Base-by-base conservation (phyloP, 345 rosid genomes). In the Jatropha curcas region DNA sequence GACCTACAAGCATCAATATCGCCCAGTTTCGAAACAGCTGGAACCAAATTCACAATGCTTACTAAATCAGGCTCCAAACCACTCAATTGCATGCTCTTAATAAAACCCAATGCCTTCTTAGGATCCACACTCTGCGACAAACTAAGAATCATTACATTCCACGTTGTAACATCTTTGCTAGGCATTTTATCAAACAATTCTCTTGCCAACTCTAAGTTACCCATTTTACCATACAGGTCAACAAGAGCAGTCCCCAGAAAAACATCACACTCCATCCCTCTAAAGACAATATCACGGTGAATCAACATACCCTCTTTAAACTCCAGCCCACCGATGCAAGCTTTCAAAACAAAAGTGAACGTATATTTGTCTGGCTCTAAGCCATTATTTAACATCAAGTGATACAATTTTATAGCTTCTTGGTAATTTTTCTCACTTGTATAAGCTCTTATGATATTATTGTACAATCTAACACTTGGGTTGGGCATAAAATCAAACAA, bases 341-440 rank as follows among this genome's bases (percentile, higher is more conserved):
- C 92, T 48, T 86, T 89, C 84, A 89, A 85, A 74, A 79, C 92
- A 74, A 86, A 89, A 55, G 86, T 81, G 75, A 86, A 82, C 70
- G 89, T 89, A 75, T 79, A 83, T 64, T 85, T 85, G 61, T 89
- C 88, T 9, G 90, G 90, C 37, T 70, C 82, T 6, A 89, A 53
- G 67, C 86, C 70, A 53, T 73, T 63, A 70, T 63, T 35, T 59
- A 67, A 70, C 90, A 89, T 83, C 52, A 46, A 60, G 3, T 45
- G 67, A 52, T 86, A 87, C 67, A 89, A 37, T 30, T 58, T 51
- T 34, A 89, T 77, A 65, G 86, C 92, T 67, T 79, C 85, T 45
- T 71, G 69, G 79, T 82, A 67, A 0, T 71, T 63, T 65, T 80
- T 76, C 7, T 75, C 75, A 61, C 85, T 83, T 5, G 82, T 61